Percentiles rank a stretch among this genome's conserved stretches.
Evolutionary conservation across 192 early-diverging fungal species (phyloP).

Genomic region (Gamsiella multidivaricata): DNA sequence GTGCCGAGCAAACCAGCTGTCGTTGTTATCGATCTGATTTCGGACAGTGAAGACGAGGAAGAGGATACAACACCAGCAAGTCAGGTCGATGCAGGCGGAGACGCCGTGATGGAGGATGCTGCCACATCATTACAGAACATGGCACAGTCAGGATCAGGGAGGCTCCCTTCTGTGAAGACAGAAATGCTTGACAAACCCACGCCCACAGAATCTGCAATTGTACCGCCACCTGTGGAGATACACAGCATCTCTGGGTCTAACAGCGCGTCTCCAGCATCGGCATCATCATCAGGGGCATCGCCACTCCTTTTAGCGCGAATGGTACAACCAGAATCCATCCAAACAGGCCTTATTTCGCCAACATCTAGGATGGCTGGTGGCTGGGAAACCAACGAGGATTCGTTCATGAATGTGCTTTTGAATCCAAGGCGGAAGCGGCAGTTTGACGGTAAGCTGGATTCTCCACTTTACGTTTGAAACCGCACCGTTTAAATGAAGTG

Average conservation of each 20-base stretch:
- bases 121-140: conserved; percentile 35
- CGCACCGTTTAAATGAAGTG: too few relatives aligned
- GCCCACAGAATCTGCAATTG: conserved; percentile 2
- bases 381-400: conserved; percentile 21
- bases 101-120: conserved; percentile 32
- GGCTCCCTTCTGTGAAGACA: conserved; percentile 35
- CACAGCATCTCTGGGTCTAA: conserved; percentile 23
- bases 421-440: conserved; percentile 42
- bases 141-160: conserved; percentile 6
- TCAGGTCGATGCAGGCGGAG: conserved; percentile 15
- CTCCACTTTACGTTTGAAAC: neutral
- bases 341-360: conserved; percentile 1
- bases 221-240: conserved; percentile 6
- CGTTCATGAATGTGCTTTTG: conserved; percentile 30
- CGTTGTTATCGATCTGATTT: conserved; percentile 75
- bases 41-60: conserved; percentile 60
- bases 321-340: conserved; percentile 14
- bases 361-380: neutral
- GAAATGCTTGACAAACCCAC: conserved; percentile 29
- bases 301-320: conserved; percentile 32
- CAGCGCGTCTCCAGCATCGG: conserved; percentile 21
- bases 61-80: conserved; percentile 1
- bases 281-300: conserved; percentile 26
- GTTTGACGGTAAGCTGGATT: conserved; percentile 37
- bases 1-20: conserved; percentile 53